Percentiles rank a stretch among this genome's conserved stretches.
Evolutionary conservation across 345 rosid genomes (phyloP).

Genomic region (Lepidium africanum): DNA sequence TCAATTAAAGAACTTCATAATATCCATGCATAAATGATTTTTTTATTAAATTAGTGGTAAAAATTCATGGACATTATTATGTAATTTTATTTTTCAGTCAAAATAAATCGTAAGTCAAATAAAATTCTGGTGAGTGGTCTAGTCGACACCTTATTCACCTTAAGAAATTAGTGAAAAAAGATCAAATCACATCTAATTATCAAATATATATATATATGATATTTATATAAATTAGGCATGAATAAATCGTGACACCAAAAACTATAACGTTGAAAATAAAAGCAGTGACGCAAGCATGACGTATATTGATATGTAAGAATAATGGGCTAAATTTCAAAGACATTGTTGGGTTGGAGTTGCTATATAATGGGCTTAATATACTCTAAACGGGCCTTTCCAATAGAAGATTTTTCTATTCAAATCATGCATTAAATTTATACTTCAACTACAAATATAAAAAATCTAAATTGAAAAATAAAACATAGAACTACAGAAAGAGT

Average conservation of each 20-base stretch:
- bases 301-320: not conserved
- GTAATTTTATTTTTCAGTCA: no score
- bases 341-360: not conserved
- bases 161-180: no score
- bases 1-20: not conserved
- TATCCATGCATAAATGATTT: not conserved
- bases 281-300: conserved; percentile 25
- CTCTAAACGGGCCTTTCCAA: not conserved
- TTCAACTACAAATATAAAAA: not conserved
- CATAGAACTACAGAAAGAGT: not conserved
- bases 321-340: not conserved
- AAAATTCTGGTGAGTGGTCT: no score
- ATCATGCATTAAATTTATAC: not conserved
- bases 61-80: no score
- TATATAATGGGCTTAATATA: not conserved
- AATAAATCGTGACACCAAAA: not conserved
- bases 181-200: no score
- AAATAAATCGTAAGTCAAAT: no score
- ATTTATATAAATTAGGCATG: not conserved
- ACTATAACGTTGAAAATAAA: not conserved
- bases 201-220: no score
- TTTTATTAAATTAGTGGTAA: no score
- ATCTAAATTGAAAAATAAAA: not conserved
- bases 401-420: not conserved
- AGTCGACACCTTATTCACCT: no score